These are phyloP conservation scores for Lentinula edodes DNA, from an alignment of 768 basidiomycete species.

Conservation along the genomic window DNA sequence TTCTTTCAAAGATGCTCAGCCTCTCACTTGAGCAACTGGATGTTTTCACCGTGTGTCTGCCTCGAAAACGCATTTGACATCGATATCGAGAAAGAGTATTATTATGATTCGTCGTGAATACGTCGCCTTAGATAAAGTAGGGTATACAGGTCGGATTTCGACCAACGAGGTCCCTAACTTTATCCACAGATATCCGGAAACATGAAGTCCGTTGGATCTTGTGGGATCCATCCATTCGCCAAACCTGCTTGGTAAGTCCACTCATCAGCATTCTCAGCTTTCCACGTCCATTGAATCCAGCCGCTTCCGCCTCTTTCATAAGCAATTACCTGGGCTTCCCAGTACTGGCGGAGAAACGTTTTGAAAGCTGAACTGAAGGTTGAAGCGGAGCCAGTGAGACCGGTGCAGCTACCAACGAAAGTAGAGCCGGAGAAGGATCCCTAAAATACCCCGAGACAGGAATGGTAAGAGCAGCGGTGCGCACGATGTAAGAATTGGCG, in stretches of 20 bases:
- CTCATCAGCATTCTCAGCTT: constrained; percentile 76
- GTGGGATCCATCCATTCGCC: constrained; percentile 73
- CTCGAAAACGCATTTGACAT: too few species aligned
- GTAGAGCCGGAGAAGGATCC: constrained; percentile 57
- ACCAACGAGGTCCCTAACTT: background rate
- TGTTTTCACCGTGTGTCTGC: too few species aligned
- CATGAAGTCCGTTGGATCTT: constrained; percentile 36
- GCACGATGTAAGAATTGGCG: background rate
- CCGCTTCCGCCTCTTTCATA: constrained; percentile 60
- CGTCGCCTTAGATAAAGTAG: too few species aligned
- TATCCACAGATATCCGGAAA: constrained; percentile 59
- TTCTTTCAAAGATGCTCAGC: too few species aligned
- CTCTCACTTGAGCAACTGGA: too few species aligned
- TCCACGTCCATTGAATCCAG: constrained; percentile 86
- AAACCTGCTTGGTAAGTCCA: constrained; percentile 88
- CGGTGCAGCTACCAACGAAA: constrained; percentile 66
- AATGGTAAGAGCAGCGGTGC: too few species aligned
- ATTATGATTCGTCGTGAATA: too few species aligned
- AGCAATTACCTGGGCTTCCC: constrained; percentile 78
- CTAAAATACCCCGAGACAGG: background rate
- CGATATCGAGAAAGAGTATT: too few species aligned
- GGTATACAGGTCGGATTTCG: background rate
- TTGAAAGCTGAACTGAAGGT: constrained; percentile 76
- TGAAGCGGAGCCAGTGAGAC: constrained; percentile 68
- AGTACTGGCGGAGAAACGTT: constrained; percentile 73